Evolutionary conservation across 192 early-diverging fungal species (phyloP), one percentile per base, ranked within the genome.

Genomic region (Backusella mclennaniae): DNA sequence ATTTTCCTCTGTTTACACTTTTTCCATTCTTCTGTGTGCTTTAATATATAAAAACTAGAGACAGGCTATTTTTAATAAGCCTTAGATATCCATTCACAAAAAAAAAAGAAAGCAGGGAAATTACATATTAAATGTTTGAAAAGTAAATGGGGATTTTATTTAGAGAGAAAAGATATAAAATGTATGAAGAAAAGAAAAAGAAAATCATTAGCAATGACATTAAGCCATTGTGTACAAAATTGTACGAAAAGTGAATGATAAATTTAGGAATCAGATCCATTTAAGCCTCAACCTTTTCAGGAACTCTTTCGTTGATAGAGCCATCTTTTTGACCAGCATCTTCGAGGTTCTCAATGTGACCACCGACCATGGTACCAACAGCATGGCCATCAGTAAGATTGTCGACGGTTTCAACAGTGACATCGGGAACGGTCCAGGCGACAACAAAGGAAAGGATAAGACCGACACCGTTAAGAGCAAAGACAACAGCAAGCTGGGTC

Each of bases 401-500:
- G 73, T 53, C 76, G 52, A 69, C 75, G 53, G 74, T 76, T 77
- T 76, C 86, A 56, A 79, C 82, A 46, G 81, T 78, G 44, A 80
- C 74, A 29, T 80, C 81, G 31, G 84, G 74, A 59, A 78, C 74
- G 7, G 79, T 78, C 21, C 2, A 39, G 52, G 72, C 74, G 41
- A 80, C 81, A 39, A 69, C 42, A 29, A 67, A 77, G 38, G 76
- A 19, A 7, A 85, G 77, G n/a, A 80, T 42, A 35, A 75, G 59
- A 63, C 81, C 80, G 72, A 67, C 75, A 38, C 66, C 67, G 63
- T 74, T 77, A 44, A 78, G 7, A 35, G 36, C 79, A 41, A 77
- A 80, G 42, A 63, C 17, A 53, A 80, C 35, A 68, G 72, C 73
- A 52, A 89, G 81, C 73, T 88, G 82, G 68, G 82, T 73, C 82